Percentiles rank a stretch among this genome's conserved stretches.
Conservation (phyloP, 2,329 filamentous ascomycete species). For the Fusarium palustre region DNA sequence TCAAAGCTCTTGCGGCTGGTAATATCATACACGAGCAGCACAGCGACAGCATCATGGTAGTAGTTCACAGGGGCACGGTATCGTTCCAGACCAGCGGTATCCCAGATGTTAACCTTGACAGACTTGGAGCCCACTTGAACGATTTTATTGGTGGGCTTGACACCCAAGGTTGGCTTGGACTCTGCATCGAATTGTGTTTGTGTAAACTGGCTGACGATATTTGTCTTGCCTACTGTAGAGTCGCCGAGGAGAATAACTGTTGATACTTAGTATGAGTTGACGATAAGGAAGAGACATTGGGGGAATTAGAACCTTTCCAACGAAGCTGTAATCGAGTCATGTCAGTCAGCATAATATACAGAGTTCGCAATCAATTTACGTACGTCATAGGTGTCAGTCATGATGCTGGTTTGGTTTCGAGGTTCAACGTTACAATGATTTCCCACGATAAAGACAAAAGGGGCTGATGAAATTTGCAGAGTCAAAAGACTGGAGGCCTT, state of each 20-base stretch:
- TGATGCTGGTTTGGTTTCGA: neutral
- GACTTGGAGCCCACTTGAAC: neutral
- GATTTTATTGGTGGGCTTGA: slow-evolving; percentile 12
- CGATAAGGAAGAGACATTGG: too few species aligned
- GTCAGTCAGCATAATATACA: neutral
- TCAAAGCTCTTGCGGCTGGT: slow-evolving; percentile 9
- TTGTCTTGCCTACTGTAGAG: slow-evolving; percentile 11
- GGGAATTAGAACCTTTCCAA: neutral
- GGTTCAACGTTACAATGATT: neutral
- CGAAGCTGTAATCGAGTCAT: neutral
- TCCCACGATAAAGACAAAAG: neutral
- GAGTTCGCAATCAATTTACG: neutral
- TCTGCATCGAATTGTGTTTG: neutral
- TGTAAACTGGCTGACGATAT: slow-evolving; percentile 8
- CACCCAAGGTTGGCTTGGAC: neutral
- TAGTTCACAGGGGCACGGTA: neutral
- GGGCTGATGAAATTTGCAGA: slow-evolving; percentile 1
- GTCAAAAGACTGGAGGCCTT: slow-evolving; percentile 3
- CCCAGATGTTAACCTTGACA: slow-evolving; percentile 10
- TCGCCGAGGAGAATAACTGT: slow-evolving; percentile 3
- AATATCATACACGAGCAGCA: neutral
- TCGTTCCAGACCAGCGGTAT: slow-evolving; percentile 1
- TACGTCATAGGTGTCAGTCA: slow-evolving; percentile 6
- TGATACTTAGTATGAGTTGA: neutral
- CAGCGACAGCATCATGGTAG: neutral